phyloP scores from a whole-genome alignment of 192 early-diverging fungal species.

The Backusella mclennaniae region DNA sequence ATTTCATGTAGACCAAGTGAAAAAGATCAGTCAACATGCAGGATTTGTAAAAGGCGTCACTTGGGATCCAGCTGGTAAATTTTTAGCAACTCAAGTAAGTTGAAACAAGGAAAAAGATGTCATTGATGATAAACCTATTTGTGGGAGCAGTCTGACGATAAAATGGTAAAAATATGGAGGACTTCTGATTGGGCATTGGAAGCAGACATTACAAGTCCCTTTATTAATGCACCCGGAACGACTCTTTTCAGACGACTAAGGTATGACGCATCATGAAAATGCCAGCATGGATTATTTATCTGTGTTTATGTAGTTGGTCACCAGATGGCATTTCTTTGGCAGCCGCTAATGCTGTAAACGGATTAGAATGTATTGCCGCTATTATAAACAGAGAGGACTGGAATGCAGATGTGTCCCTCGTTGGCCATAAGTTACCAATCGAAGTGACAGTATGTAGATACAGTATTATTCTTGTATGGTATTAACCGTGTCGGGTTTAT shows the following conservation, averaged over 20 bases:
- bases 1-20: slow-evolving; percentile 45
- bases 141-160: slow-evolving; percentile 79
- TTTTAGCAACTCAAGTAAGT: slow-evolving; percentile 80
- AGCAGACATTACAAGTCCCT: slow-evolving; percentile 69
- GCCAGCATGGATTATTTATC: background rate
- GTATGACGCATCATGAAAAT: slow-evolving; percentile 25
- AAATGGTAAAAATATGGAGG: slow-evolving; percentile 82
- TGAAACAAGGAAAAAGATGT: background rate
- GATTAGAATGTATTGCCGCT: slow-evolving; percentile 73
- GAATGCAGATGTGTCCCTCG: slow-evolving; percentile 74
- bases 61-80: slow-evolving; percentile 95
- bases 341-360: slow-evolving; percentile 88
- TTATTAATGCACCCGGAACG: slow-evolving; percentile 71
- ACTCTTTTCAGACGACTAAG: slow-evolving; percentile 91
- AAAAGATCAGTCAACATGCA: slow-evolving; percentile 64
- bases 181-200: slow-evolving; percentile 88
- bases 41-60: slow-evolving; percentile 97
- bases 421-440: slow-evolving; percentile 86
- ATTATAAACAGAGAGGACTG: slow-evolving; percentile 78
- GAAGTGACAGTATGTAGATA: slow-evolving; percentile 69
- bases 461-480: background rate
- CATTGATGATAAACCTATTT: background rate
- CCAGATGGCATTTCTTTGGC: slow-evolving; percentile 91
- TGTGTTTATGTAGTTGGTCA: slow-evolving; percentile 68
- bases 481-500: slow-evolving; percentile 19